Evolutionary conservation across 1,139 yeast genomes (phyloP), one percentile per base, ranked within the genome.

Genomic region (Wickerhamomyces sp.): DNA sequence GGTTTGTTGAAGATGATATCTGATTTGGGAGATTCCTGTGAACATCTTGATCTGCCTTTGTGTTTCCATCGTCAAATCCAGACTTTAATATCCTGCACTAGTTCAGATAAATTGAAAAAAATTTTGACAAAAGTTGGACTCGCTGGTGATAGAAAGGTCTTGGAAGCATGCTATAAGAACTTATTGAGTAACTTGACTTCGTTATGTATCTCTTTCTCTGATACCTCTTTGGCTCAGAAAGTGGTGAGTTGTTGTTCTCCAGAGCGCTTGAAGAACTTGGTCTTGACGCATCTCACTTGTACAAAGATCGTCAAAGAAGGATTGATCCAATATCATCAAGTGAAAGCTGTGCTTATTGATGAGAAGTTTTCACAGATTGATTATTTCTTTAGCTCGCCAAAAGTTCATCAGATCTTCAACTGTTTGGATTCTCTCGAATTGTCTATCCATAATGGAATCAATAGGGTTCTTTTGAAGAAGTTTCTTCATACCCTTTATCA

Each of bases 371-470:
- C 21, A 4, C 18, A 30, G 16, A 23, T 35, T 30, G 39, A 38
- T 27, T 16, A 21, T 2, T 32, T 38, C 18, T 38, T 38, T 14
- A 15, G 30, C n/a, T 25, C 12, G 18, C 18, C 21, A 3, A 17
- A 28, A n/a, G 15, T 29, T 6, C 16, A 10, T n/a, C 12, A 26
- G 18, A 32, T 31, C 13, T 31, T 35, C 17, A 16, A 14, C 7
- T 8, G n/a, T 3, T 21, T 40, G n/a, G 20, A 34, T 6, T n/a
- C 16, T 12, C 16, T 38, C 3, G 26, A 30, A 8, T 6, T 40
- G 7, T 32, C 21, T 3, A 20, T 27, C 7, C 44, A 38, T 31
- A 28, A 38, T 32, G 40, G 42, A 1, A 29, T 34, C 17, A 38
- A 29, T 23, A 23, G 42, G 23, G 7, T 26, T 4, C 10, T 38